Evolutionary conservation across 225 moss, liverwort and hornwort species (phyloP).

Genomic region (Takakia lepidozioides): DNA sequence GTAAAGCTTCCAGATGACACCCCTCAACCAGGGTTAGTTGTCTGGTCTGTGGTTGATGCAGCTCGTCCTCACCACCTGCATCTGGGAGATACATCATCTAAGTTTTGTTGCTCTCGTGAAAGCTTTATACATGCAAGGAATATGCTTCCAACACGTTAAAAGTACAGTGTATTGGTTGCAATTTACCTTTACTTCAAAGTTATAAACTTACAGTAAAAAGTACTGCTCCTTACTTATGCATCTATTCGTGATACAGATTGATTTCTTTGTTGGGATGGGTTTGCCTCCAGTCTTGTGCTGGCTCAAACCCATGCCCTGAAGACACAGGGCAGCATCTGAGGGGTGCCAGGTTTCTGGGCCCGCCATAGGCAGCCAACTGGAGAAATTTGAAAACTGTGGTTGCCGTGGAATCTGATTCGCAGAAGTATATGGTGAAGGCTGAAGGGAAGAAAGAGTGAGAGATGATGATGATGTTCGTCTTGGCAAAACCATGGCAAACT

Average conservation of each 20-base stretch:
- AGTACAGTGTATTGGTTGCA: too few species aligned
- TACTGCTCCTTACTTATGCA: conserved; percentile 50
- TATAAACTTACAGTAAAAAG: too few species aligned
- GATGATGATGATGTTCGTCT: conserved; percentile 51
- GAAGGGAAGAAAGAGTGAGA: conserved; percentile 49
- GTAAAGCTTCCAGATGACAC: too few species aligned
- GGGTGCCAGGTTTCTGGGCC: conserved; percentile 58
- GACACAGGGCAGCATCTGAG: conserved; percentile 49
- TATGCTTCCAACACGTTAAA: too few species aligned
- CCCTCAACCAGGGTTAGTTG: too few species aligned
- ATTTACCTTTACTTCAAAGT: too few species aligned
- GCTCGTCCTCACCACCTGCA: too few species aligned
- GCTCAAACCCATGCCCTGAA: conserved; percentile 60
- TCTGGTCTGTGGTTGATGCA: too few species aligned
- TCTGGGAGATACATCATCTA: too few species aligned
- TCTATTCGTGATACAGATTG: conserved; percentile 70
- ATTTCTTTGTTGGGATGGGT: conserved; percentile 69
- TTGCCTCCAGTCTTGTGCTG: conserved; percentile 54
- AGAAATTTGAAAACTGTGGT: conserved; percentile 58
- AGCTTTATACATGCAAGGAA: too few species aligned
- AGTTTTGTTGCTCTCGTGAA: too few species aligned
- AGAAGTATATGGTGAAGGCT: conserved; percentile 59
- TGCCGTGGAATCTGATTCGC: conserved; percentile 46
- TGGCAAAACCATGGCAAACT: conserved; percentile 24
- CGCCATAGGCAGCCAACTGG: conserved; percentile 47